These are phyloP conservation scores for Candida montana DNA, from an alignment of 805 yeast genomes.

Conservation along the genomic window DNA sequence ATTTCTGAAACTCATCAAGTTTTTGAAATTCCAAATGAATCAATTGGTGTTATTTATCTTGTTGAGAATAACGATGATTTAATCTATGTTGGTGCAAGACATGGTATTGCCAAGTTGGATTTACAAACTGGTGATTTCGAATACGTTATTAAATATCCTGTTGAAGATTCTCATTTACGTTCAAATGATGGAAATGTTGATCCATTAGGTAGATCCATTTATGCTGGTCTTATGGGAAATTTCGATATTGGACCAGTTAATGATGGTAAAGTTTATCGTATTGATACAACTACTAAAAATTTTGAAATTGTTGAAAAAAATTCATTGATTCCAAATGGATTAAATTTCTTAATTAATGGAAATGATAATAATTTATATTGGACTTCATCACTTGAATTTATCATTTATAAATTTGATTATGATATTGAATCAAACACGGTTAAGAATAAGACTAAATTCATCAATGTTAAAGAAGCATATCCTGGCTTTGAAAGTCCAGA, in stretches of 20 bases:
- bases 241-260: slow-evolving; percentile 33
- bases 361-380: slow-evolving; percentile 38
- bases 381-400: slow-evolving; percentile 46
- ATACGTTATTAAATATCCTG: slow-evolving; percentile 32
- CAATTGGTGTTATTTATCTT: slow-evolving; percentile 70
- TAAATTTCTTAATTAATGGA: slow-evolving; percentile 43
- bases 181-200: slow-evolving; percentile 85
- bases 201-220: slow-evolving; percentile 61
- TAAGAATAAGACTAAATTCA: slow-evolving; percentile 33
- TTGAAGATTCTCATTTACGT: slow-evolving; percentile 35
- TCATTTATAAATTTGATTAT: slow-evolving; percentile 44
- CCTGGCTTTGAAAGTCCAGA: slow-evolving; percentile 39
- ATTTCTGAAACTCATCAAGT: slow-evolving; percentile 31
- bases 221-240: slow-evolving; percentile 78
- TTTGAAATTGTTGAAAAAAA: slow-evolving; percentile 32
- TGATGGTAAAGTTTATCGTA: slow-evolving; percentile 52
- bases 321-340: slow-evolving; percentile 58
- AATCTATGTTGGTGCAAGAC: slow-evolving; percentile 55
- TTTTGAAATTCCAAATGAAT: slow-evolving; percentile 34
- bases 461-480: slow-evolving; percentile 29
- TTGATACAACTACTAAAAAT: slow-evolving; percentile 28
- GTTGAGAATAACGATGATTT: slow-evolving; percentile 42
- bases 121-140: slow-evolving; percentile 36
- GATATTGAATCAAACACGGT: slow-evolving; percentile 32
- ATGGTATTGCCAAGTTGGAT: slow-evolving; percentile 57